Conservation (phyloP, 768 basidiomycete species). For the Amanita thiersii region DNA sequence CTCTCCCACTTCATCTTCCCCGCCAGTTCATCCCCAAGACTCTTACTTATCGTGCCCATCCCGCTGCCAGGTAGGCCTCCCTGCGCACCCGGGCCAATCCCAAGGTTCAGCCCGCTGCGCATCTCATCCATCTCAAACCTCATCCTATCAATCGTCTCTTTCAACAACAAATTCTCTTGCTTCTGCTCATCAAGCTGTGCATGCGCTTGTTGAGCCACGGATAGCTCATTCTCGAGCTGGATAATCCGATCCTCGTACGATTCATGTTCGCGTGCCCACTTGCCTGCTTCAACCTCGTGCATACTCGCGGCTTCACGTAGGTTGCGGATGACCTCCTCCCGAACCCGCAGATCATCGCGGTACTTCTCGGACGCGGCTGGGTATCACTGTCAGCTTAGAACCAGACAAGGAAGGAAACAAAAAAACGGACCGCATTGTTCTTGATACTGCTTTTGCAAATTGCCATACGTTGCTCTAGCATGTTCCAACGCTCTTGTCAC, state of each 20-base stretch:
- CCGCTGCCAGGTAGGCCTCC: slow-evolving; percentile 36
- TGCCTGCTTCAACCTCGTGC: slow-evolving; percentile 57
- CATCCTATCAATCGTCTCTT: slow-evolving; percentile 95
- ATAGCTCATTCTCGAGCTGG: slow-evolving; percentile 66
- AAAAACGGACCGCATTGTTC: slow-evolving; percentile 69
- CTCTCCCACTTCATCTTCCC: slow-evolving; percentile 51
- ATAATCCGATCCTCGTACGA: slow-evolving; percentile 64
- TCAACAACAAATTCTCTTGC: slow-evolving; percentile 86
- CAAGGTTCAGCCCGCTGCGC: slow-evolving; percentile 39
- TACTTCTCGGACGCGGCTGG: slow-evolving; percentile 73
- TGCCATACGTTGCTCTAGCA: slow-evolving; percentile 63
- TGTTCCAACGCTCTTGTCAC: slow-evolving; percentile 68
- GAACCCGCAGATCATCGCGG: slow-evolving; percentile 61
- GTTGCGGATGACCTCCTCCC: slow-evolving; percentile 66
- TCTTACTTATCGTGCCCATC: slow-evolving; percentile 58
- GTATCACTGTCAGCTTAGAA: background rate
- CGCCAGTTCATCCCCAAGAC: slow-evolving; percentile 64
- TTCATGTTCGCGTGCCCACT: slow-evolving; percentile 62
- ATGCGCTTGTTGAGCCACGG: slow-evolving; percentile 61
- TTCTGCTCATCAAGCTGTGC: slow-evolving; percentile 84
- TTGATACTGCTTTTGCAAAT: slow-evolving; percentile 79
- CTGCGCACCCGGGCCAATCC: slow-evolving; percentile 26
- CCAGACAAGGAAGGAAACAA: background rate
- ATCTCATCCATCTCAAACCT: slow-evolving; percentile 92
- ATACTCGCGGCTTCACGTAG: slow-evolving; percentile 51